Percentiles rank a stretch among this genome's conserved stretches.
Conservation (phyloP, 257 asterid species). For the Plectranthus barbatus region DNA sequence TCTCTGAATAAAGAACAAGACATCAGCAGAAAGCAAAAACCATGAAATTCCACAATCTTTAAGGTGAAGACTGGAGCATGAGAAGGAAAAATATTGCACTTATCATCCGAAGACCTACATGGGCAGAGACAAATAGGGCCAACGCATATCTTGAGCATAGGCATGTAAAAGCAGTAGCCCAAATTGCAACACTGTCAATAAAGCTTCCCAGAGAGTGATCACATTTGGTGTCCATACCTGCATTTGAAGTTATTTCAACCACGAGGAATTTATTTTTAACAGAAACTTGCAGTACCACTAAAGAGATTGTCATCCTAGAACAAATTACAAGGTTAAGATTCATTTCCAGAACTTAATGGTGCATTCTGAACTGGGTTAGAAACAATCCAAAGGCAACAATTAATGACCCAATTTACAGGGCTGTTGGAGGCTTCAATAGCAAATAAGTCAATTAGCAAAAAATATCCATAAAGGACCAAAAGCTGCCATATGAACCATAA, state of each 20-base stretch:
- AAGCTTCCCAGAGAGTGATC: constrained; percentile 82
- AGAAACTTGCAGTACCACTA: neutral
- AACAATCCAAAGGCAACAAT: neutral
- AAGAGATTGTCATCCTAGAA: neutral
- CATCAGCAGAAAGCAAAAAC: neutral
- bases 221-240: constrained; percentile 87
- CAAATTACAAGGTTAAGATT: no score
- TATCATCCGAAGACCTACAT: constrained; percentile 44
- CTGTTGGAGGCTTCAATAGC: neutral
- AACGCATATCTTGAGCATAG: constrained; percentile 89
- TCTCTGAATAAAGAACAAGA: constrained; percentile 29
- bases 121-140: constrained; percentile 91
- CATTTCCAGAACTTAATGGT: no score
- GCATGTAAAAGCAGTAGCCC: constrained; percentile 83
- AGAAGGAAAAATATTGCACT: neutral
- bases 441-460: neutral
- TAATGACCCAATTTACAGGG: neutral
- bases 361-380: neutral
- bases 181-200: constrained; percentile 75
- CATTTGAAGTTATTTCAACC: neutral
- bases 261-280: constrained; percentile 1
- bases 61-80: neutral
- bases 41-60: neutral
- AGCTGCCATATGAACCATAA: neutral
- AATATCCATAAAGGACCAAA: no score